Evolutionary conservation across 2,329 filamentous ascomycete genomes (phyloP).

Genomic region (Penicillium corylophilum): DNA sequence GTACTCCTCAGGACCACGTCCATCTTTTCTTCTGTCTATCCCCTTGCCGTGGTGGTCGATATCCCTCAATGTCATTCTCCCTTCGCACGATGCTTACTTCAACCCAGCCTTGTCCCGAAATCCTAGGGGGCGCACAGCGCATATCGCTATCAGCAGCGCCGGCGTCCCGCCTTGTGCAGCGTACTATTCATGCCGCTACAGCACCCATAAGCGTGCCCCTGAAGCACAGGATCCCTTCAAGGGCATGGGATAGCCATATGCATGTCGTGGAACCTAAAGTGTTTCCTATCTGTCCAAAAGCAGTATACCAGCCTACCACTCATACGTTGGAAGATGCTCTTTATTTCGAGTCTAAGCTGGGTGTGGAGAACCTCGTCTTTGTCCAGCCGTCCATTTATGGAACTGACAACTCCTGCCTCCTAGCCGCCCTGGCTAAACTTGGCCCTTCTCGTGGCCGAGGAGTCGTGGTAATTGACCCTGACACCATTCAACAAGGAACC

Average conservation of each 20-base stretch:
- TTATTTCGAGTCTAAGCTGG: constrained; percentile 52
- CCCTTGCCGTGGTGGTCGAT: not conserved
- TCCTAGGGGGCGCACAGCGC: constrained; percentile 14
- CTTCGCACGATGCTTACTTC: constrained; percentile 26
- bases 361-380: constrained; percentile 57
- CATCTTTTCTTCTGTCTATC: not conserved
- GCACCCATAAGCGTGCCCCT: constrained; percentile 10
- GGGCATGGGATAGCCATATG: constrained; percentile 63
- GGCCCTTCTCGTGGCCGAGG: constrained; percentile 53
- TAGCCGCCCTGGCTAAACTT: constrained; percentile 53
- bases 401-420: constrained; percentile 58
- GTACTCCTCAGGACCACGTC: not conserved
- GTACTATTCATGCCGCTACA: constrained; percentile 11
- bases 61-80: not conserved
- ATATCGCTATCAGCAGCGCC: constrained; percentile 15
- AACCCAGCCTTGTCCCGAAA: constrained; percentile 21
- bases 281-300: constrained; percentile 51
- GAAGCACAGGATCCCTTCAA: constrained; percentile 28
- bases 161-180: constrained; percentile 8
- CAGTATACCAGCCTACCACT: constrained; percentile 52
- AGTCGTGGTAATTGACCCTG: constrained; percentile 58
- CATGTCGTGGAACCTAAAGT: constrained; percentile 57
- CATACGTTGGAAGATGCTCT: constrained; percentile 54
- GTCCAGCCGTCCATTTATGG: constrained; percentile 64
- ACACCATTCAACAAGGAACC: constrained; percentile 35